phyloP scores from a whole-genome alignment of 192 early-diverging fungal species.

The Dispira parvispora region DNA sequence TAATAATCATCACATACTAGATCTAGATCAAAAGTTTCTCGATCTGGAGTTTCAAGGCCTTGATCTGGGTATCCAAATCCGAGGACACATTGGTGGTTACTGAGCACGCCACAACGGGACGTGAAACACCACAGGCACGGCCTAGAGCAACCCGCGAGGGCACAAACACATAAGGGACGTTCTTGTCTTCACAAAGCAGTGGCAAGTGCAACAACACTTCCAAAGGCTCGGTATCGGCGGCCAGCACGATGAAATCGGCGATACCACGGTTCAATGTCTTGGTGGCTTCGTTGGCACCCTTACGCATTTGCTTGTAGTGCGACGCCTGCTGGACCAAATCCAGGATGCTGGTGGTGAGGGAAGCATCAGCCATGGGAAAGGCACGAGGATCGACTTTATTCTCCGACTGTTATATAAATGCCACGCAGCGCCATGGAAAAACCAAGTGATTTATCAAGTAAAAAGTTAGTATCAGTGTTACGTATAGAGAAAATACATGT shows the following conservation, averaged over 20 bases:
- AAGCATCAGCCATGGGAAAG: conserved; percentile 82
- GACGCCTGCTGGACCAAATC: conserved; percentile 97
- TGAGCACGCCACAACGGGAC: conserved; percentile 79
- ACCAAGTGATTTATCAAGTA: no score
- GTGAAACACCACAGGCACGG: conserved; percentile 93
- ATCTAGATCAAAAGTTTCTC: conserved; percentile 37
- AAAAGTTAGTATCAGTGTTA: no score
- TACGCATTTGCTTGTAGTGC: conserved; percentile 99
- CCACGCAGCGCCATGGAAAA: no score
- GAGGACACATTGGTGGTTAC: conserved; percentile 97
- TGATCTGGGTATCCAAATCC: conserved; percentile 86
- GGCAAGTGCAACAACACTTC: conserved; percentile 97
- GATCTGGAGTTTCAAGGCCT: conserved; percentile 76
- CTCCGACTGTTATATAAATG: no score
- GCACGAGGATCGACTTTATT: conserved; percentile 43
- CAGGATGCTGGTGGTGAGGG: conserved; percentile 79
- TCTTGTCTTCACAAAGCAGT: conserved; percentile 98
- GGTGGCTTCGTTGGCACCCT: conserved; percentile 99
- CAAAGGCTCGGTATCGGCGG: conserved; percentile 93
- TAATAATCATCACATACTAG: no score
- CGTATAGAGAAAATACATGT: no score
- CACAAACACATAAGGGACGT: conserved; percentile 99
- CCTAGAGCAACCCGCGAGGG: conserved; percentile 92
- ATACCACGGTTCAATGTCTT: conserved; percentile 99
- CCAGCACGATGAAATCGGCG: conserved; percentile 97